Conservation (phyloP, 2,329 filamentous ascomycete genomes). For the Neocatenulostroma microsporum region DNA sequence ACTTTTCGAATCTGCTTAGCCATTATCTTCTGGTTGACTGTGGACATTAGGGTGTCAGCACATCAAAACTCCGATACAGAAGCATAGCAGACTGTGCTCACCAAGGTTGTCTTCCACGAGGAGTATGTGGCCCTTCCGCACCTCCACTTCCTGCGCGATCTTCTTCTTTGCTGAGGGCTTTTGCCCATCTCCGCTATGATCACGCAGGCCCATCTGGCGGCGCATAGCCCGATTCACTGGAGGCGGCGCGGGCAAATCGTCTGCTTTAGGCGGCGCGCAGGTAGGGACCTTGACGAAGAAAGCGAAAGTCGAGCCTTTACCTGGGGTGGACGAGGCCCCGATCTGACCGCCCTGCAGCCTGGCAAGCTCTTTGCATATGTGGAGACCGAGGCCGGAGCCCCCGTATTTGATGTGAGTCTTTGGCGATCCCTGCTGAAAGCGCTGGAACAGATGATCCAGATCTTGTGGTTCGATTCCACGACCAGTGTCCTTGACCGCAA, state of each 20-base stretch:
- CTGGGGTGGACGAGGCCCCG: constrained; percentile 33
- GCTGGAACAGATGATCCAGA: constrained; percentile 35
- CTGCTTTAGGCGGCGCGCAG: no score
- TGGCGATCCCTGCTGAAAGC: constrained; percentile 30
- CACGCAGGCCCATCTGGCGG: no score
- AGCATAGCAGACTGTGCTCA: no score
- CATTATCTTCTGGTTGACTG: constrained; percentile 29
- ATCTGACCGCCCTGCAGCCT: constrained; percentile 38
- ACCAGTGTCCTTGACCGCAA: constrained; percentile 37
- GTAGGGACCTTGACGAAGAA: constrained; percentile 39
- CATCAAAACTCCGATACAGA: no score
- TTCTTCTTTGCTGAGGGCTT: no score
- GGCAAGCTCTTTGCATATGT: constrained; percentile 38
- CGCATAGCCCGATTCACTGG: no score
- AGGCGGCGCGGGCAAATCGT: no score
- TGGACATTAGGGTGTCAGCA: no score
- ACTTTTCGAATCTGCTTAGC: no score
- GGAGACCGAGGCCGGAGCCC: constrained; percentile 37
- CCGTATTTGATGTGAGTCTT: constrained; percentile 33
- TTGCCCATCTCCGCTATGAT: no score
- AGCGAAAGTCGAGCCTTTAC: constrained; percentile 43
- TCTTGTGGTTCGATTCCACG: constrained; percentile 32
- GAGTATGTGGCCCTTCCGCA: no score
- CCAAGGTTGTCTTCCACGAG: constrained; percentile 30
- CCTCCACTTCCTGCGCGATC: no score